A percentile compares a stretch with the other conserved stretches of the same genome.
These are phyloP conservation scores for Balakata baccata DNA, from an alignment of 345 rosid genomes.

Conservation along the genomic window DNA sequence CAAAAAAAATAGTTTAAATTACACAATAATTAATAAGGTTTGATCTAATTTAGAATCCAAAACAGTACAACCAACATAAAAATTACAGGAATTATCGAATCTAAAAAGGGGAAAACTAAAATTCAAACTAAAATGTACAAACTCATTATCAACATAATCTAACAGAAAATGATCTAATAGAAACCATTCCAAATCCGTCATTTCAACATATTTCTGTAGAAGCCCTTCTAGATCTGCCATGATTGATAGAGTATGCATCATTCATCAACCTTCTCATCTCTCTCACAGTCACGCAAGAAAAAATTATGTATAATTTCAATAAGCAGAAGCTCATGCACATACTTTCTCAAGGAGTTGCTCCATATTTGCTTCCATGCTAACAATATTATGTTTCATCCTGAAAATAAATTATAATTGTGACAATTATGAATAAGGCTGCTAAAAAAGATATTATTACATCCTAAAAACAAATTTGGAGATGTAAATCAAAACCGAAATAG, in stretches of 20 bases:
- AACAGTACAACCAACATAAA: too few relatives aligned
- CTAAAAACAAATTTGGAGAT: not conserved
- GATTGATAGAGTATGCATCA: not conserved
- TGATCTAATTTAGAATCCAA: too few relatives aligned
- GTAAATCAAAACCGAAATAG: not conserved
- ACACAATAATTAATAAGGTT: too few relatives aligned
- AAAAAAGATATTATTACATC: not conserved
- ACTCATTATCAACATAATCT: too few relatives aligned
- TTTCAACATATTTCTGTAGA: too few relatives aligned
- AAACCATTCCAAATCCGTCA: too few relatives aligned
- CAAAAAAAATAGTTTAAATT: too few relatives aligned
- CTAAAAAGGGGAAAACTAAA: too few relatives aligned
- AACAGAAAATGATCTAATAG: too few relatives aligned
- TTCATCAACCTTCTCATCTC: not conserved
- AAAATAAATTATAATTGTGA: constrained; percentile 20
- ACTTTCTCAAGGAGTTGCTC: constrained; percentile 93
- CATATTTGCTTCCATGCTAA: constrained; percentile 97
- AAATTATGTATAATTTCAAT: constrained; percentile 1
- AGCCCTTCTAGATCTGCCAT: too few relatives aligned
- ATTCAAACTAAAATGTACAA: too few relatives aligned
- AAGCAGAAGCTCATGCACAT: constrained; percentile 9
- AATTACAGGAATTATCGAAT: too few relatives aligned
- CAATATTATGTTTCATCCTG: constrained; percentile 97
- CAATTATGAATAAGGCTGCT: not conserved
- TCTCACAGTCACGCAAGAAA: not conserved